Percentiles rank a stretch among this genome's conserved stretches.
Conservation (phyloP, 140 eudicot species). For the Stevia rebaudiana region DNA sequence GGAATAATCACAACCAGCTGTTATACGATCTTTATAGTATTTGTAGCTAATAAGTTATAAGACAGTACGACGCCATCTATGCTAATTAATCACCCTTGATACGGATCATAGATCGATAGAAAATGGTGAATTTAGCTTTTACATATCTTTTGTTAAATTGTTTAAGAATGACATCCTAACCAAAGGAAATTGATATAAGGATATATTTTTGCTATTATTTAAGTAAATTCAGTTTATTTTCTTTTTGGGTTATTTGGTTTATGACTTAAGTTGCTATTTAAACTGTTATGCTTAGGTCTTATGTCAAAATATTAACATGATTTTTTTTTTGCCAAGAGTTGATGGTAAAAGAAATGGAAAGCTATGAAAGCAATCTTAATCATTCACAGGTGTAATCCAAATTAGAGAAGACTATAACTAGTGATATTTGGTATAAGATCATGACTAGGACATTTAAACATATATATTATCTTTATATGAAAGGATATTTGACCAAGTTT, state of each 20-base stretch:
- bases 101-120: too few species aligned
- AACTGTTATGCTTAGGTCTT: not conserved
- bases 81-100: not conserved
- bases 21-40: too few species aligned
- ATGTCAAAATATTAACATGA: not conserved
- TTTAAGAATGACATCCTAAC: too few species aligned
- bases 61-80: too few species aligned
- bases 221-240: too few species aligned
- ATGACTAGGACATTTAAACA: slow-evolving; percentile 14
- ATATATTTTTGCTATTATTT: too few species aligned
- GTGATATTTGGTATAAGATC: slow-evolving; percentile 20
- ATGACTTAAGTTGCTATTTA: not conserved
- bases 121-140: too few species aligned
- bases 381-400: slow-evolving; percentile 35
- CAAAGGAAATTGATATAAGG: too few species aligned
- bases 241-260: too few species aligned
- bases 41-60: too few species aligned
- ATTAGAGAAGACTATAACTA: slow-evolving; percentile 11
- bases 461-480: slow-evolving; percentile 12
- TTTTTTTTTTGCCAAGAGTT: not conserved
- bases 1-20: too few species aligned
- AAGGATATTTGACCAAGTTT: slow-evolving; percentile 36
- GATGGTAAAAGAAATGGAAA: slow-evolving; percentile 8
- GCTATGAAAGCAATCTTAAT: slow-evolving; percentile 23
- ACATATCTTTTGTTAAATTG: too few species aligned